Evolutionary conservation across 176 grass and related monocot species (phyloP).

Genomic region (Hordeum vulgare): MorexV3_pseudomolecules_assembly NC_058521.1:429699492-429699991

Average conservation of each 20-base stretch:
- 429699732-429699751: not conserved
- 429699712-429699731: not conserved
- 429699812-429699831: not conserved
- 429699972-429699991: constrained; percentile 74
- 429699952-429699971: not conserved
- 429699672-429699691: not conserved
- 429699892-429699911: not conserved
- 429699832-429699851: not conserved
- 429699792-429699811: not conserved
- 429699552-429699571: not conserved
- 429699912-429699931: not conserved
- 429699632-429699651: not conserved
- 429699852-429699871: not conserved
- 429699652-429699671: not conserved
- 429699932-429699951: not conserved
- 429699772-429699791: not conserved
- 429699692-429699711: not conserved
- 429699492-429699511: not conserved
- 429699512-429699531: not conserved
- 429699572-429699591: not conserved
- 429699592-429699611: not conserved
- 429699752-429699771: not conserved
- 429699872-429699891: not conserved
- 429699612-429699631: not conserved
- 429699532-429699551: not conserved